Evolutionary conservation across 2,329 filamentous ascomycete species (phyloP).

Genomic region (Lachnellula cervina): DNA sequence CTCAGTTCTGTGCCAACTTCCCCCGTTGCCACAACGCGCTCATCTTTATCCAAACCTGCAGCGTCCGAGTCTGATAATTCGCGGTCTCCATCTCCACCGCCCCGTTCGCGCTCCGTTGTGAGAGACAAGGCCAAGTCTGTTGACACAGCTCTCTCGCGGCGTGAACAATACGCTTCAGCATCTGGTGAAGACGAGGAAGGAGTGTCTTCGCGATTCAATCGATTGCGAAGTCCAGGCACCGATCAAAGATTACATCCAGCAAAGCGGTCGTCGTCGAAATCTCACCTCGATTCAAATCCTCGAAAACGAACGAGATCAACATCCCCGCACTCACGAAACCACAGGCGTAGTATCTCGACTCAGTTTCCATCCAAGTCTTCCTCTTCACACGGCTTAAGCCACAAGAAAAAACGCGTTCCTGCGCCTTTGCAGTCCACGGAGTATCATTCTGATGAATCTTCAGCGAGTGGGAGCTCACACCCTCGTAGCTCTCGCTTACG

Average conservation of each 20-base stretch:
- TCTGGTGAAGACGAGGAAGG: slow-evolving; percentile 29
- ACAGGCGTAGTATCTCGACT: slow-evolving; percentile 61
- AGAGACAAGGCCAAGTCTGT: slow-evolving; percentile 35
- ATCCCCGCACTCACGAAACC: slow-evolving; percentile 54
- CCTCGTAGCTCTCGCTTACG: slow-evolving; percentile 55
- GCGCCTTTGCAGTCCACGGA: slow-evolving; percentile 57
- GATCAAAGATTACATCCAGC: slow-evolving; percentile 23
- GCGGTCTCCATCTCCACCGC: slow-evolving; percentile 28
- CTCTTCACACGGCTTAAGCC: slow-evolving; percentile 47
- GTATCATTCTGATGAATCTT: slow-evolving; percentile 64
- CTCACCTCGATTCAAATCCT: slow-evolving; percentile 14
- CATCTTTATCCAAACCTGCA: slow-evolving; percentile 32
- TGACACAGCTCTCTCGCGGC: slow-evolving; percentile 32
- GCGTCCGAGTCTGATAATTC: slow-evolving; percentile 52
- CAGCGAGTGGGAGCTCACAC: slow-evolving; percentile 55
- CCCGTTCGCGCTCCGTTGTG: slow-evolving; percentile 7
- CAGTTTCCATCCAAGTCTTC: slow-evolving; percentile 53
- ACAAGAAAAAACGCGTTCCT: slow-evolving; percentile 58
- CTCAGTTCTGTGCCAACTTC: slow-evolving; percentile 56
- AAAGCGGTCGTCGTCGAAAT: slow-evolving; percentile 16
- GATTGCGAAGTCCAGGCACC: slow-evolving; percentile 23
- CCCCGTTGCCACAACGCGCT: slow-evolving; percentile 34
- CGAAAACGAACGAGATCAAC: slow-evolving; percentile 40
- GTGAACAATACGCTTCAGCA: slow-evolving; percentile 36
- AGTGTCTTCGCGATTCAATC: slow-evolving; percentile 12